Base-by-base conservation (phyloP, 768 basidiomycete species). In the Xerocomus potaroensis region DNA sequence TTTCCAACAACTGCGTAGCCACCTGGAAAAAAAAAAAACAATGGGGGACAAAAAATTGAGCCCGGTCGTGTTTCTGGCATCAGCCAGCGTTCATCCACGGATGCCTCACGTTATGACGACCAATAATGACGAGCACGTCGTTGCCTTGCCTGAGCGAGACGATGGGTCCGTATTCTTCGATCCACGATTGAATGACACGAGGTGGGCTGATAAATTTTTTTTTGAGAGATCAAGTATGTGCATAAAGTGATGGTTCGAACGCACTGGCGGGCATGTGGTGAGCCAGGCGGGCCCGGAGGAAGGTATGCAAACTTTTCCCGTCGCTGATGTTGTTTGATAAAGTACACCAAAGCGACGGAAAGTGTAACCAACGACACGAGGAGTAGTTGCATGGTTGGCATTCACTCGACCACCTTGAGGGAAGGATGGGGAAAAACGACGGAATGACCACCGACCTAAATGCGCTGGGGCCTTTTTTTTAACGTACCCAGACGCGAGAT, bases 1-100 rank as follows among this genome's bases (percentile, higher is more conserved):
- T 75, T 60, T 82, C 80, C 76, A 83, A 71, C 41, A 82, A 73
- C 10, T 81, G 77, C 1, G 77, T 68, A 0, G 80, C 79, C 37
- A 60, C 63, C 61, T 63, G 5, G 5, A 24, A 8, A 16, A 22
- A 18, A 35, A 35, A 6, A 15, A 38, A n/a, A 0, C 15, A 1
- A 15, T 2, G 34, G 8, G 18, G 22, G 26, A 27, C 26, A 10
- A 24, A 2, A n/a, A n/a, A n/a, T n/a, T n/a, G n/a, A n/a, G n/a
- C n/a, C n/a, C n/a, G n/a, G n/a, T n/a, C n/a, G n/a, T n/a, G n/a
- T n/a, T n/a, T n/a, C n/a, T n/a, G n/a, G n/a, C n/a, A n/a, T n/a
- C n/a, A n/a, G n/a, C n/a, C n/a, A n/a, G 23, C 8, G 22, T 15
- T n/a, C 10, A 22, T 12, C 5, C 19, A 16, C 21, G 26, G 2